These are phyloP conservation scores for Lactifluus pinguis DNA, from an alignment of 768 basidiomycete genomes.

Conservation along the genomic window DNA sequence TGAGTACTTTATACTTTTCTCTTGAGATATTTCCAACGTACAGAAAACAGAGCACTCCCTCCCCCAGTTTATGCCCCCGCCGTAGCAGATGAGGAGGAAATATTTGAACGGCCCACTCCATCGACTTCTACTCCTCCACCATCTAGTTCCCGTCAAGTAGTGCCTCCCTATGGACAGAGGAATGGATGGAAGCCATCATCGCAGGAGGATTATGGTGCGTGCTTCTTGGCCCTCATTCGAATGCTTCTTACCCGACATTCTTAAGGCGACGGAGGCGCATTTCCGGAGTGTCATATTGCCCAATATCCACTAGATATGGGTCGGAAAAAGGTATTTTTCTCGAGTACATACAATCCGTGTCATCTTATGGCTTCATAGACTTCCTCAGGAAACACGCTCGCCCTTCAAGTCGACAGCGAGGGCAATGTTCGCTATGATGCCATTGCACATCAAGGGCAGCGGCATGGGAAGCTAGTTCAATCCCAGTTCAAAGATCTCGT, in stretches of 20 bases:
- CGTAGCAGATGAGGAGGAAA: slow-evolving; percentile 54
- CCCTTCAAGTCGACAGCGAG: slow-evolving; percentile 92
- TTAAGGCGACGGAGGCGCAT: slow-evolving; percentile 75
- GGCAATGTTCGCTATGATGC: slow-evolving; percentile 97
- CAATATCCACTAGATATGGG: slow-evolving; percentile 97
- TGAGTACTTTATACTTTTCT: slow-evolving; percentile 32
- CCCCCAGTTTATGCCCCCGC: slow-evolving; percentile 47
- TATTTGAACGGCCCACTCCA: slow-evolving; percentile 28
- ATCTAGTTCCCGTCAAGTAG: slow-evolving; percentile 41
- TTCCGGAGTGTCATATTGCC: slow-evolving; percentile 93
- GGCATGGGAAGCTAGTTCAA: slow-evolving; percentile 77
- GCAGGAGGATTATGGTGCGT: slow-evolving; percentile 77
- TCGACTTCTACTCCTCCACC: slow-evolving; percentile 26
- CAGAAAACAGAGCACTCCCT: slow-evolving; percentile 50
- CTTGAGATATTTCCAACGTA: slow-evolving; percentile 7
- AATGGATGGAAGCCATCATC: slow-evolving; percentile 76
- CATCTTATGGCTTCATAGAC: slow-evolving; percentile 38
- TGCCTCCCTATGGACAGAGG: slow-evolving; percentile 83
- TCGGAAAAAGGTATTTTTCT: slow-evolving; percentile 70
- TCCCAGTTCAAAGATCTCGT: slow-evolving; percentile 98
- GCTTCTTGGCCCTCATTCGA: slow-evolving; percentile 13
- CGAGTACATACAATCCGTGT: neutral
- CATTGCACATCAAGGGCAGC: slow-evolving; percentile 92
- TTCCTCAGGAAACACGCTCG: slow-evolving; percentile 87
- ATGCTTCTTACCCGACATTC: slow-evolving; percentile 4